Evolutionary conservation across 1,139 yeast species (phyloP), one percentile per base, ranked within the genome.

Genomic region (Blastobotrys apis): DNA sequence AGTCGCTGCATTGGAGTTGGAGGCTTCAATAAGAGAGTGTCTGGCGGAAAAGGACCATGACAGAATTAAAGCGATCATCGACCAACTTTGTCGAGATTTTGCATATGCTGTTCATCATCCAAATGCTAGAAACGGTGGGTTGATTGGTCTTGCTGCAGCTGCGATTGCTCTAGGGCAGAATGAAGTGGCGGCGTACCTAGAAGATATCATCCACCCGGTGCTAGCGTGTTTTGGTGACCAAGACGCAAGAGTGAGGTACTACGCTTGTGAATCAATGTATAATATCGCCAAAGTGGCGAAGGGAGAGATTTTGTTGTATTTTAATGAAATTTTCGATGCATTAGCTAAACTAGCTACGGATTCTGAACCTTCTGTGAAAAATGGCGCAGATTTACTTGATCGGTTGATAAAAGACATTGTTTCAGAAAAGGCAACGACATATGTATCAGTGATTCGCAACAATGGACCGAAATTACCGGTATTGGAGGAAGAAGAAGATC

Each of bases 271-370:
- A 62, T 84, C 95, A 35, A 73, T 94, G 52, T 94, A 94, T 66
- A 94, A 94, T 65, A 90, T 94, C 41, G 95, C 98, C 43, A 94
- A 94, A 63, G 95, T 92, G 19, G 95, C 98, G 4, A 79, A 95
- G 55, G 98, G 98, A 16, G 98, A 94, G 63, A 85, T 92, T 20
- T 68, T 94, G 52, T 70, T 84, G 12, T 92, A 87, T 63, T 92
- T 92, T 69, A 94, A 92, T 63, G 97, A 92, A 64, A 82, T 90
- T 2, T 94, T 94, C 62, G 98, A 94, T 60, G 94, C 90, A 85
- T 72, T 92, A 47, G 88, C 97, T 62, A 82, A 64, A 50, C 75
- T 92, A 49, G 92, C 94, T 12, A 90, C 97, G 1, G 99, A 94
- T 62, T 75, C 87, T 6, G 98, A 92, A 56, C 80, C 84, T 27